Conservation (phyloP, 129 eudicot genomes). For the Sambucus nigra region DNA sequence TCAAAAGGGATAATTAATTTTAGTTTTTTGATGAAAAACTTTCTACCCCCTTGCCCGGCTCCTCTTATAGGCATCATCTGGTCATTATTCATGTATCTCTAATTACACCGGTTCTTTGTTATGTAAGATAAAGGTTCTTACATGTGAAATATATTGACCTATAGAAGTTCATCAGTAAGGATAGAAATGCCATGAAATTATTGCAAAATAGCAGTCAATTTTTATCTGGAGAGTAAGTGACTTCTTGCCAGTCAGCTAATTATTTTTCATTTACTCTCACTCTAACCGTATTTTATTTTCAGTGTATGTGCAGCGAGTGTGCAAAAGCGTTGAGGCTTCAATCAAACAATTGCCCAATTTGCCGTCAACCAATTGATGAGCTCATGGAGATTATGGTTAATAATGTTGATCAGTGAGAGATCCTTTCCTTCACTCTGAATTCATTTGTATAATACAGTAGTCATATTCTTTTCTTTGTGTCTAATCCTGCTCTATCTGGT, state of each 20-base stretch:
- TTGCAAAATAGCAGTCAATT: neutral
- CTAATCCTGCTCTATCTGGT: constrained; percentile 14
- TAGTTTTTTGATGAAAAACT: too few relatives aligned
- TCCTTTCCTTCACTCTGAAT: constrained; percentile 26
- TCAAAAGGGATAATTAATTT: too few relatives aligned
- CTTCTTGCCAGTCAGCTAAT: neutral
- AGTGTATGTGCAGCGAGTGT: constrained; percentile 98
- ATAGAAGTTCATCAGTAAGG: too few relatives aligned
- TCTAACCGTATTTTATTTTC: too few relatives aligned
- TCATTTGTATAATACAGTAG: constrained; percentile 15
- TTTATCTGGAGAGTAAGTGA: neutral
- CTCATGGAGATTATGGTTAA: constrained; percentile 77
- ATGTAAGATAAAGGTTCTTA: too few relatives aligned
- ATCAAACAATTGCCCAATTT: constrained; percentile 88
- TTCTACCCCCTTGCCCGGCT: too few relatives aligned
- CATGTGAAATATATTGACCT: too few relatives aligned
- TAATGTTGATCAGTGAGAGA: constrained; percentile 29
- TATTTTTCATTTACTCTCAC: too few relatives aligned
- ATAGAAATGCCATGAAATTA: too few relatives aligned
- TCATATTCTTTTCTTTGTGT: constrained; percentile 18
- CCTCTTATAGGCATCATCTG: too few relatives aligned
- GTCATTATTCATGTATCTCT: too few relatives aligned
- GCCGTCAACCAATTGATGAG: constrained; percentile 78
- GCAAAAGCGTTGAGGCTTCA: constrained; percentile 81
- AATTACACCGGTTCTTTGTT: too few relatives aligned